These are phyloP conservation scores for Teunomyces barrocoloradensis DNA, from an alignment of 805 yeast genomes.

Conservation along the genomic window DNA sequence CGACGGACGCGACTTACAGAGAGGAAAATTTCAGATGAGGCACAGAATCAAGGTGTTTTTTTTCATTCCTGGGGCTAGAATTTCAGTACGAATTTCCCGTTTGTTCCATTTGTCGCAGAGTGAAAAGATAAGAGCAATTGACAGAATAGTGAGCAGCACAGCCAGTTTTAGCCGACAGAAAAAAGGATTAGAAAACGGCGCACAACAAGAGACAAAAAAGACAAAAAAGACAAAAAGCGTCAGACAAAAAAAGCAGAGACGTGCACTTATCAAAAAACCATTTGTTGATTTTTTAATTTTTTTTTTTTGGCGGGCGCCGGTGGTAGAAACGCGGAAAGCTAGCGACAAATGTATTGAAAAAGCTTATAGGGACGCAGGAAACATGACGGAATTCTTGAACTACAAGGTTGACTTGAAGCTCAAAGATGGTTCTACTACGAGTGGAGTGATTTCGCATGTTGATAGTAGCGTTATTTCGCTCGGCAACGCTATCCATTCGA, in stretches of 20 bases:
- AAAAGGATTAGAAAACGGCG: not conserved
- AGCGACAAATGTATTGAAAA: too few relatives aligned
- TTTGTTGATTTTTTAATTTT: not conserved
- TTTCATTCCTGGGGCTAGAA: too few relatives aligned
- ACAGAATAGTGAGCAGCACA: too few relatives aligned
- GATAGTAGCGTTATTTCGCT: constrained; percentile 27
- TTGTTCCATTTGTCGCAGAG: too few relatives aligned
- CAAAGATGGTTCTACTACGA: constrained; percentile 36
- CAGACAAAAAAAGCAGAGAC: not conserved
- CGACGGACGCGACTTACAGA: too few relatives aligned
- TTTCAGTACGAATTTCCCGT: too few relatives aligned
- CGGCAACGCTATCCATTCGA: constrained; percentile 18
- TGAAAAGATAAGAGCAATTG: too few relatives aligned
- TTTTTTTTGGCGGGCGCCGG: too few relatives aligned
- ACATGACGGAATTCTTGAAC: constrained; percentile 41
- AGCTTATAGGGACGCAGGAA: not conserved
- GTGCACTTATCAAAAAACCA: not conserved
- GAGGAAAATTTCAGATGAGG: too few relatives aligned
- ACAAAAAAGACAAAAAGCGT: not conserved
- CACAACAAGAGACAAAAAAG: not conserved
- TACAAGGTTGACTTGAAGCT: constrained; percentile 38
- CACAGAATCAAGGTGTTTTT: too few relatives aligned
- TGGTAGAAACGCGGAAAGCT: too few relatives aligned
- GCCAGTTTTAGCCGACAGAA: not conserved
- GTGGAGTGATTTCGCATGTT: constrained; percentile 35